Base-by-base conservation (phyloP, 306 rosid genomes). In the Medicago truncatula region DNA sequence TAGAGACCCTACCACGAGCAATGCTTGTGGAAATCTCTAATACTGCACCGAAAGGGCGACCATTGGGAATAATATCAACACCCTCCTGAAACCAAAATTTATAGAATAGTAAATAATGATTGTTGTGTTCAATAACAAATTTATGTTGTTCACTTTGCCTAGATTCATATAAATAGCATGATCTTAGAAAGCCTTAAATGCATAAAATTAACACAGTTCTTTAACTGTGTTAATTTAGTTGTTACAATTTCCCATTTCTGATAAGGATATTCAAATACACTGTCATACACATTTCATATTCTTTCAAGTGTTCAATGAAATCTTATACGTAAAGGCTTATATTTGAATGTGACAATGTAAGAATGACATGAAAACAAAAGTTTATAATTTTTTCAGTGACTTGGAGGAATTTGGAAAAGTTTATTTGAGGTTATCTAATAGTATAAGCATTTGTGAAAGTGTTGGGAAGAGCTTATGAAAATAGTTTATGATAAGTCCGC, bases 11-110 rank as follows among this genome's bases (percentile, higher is more conserved):
- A 47, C 89, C 78, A 78, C 60, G 81, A 69, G 70, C 21, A 79
- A 77, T 25, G 81, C 86, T 86, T 52, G 86, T 70, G 39, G 80
- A 20, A 68, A 81, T 81, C 15, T 89, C 92, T 86, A 89, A 53
- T 59, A 86, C 65, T 81, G 75, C 77, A 78, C 89, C 85, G 50
- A 80, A 85, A 67, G 84, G 81, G 66, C 75, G 81, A 44, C 79
- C 76, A 63, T 64, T 83, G 6, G 70, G 73, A 81, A 59, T 60
- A 36, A 71, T 67, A 40, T 87, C 87, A 75, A 15, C 16, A 41
- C 76, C 82, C 74, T 84, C 91, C 47, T 82, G 87, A 56, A 82
- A 57, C 89, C 80, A 71, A 80, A 85, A 80, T 18, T 71, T 53
- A 34, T 44, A 31, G 12, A 70, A 38, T 53, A 20, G 53, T 3